Evolutionary conservation across 805 yeast genomes (phyloP).

Genomic region (Yarrowia hollandica): DNA sequence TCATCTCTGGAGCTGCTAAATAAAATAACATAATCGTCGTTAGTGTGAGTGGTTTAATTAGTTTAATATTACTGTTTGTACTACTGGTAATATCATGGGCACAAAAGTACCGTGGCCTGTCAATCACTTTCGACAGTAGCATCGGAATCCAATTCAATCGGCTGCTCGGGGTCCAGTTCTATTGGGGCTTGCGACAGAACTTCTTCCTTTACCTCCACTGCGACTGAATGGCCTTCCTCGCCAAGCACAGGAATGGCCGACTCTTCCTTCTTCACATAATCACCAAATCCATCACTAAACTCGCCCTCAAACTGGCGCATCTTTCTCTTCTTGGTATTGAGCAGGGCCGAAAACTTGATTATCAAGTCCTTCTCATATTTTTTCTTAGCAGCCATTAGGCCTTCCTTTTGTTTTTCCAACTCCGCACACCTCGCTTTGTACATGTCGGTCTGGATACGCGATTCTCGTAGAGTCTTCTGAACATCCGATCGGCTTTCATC

Average conservation of each 20-base stretch:
- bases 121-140: constrained; percentile 18
- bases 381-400: constrained; percentile 31
- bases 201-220: neutral
- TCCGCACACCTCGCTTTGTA: constrained; percentile 2
- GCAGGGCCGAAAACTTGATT: constrained; percentile 29
- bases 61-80: too few relatives aligned
- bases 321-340: constrained; percentile 33
- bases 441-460: constrained; percentile 4
- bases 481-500: constrained; percentile 3
- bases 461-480: neutral
- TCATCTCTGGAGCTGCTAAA: too few relatives aligned
- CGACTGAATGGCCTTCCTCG: neutral
- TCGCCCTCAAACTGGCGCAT: constrained; percentile 30
- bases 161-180: constrained; percentile 7
- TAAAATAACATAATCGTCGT: too few relatives aligned
- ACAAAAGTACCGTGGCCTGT: too few relatives aligned
- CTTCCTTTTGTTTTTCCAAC: constrained; percentile 30
- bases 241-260: neutral
- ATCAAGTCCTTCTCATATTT: constrained; percentile 31
- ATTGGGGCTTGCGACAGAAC: neutral
- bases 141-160: constrained; percentile 16
- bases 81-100: too few relatives aligned
- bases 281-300: constrained; percentile 7
- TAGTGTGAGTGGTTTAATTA: too few relatives aligned
- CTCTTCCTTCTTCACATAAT: constrained; percentile 23